Evolutionary conservation across 345 rosid genomes (phyloP).

Genomic region (Citrus sp.): DNA sequence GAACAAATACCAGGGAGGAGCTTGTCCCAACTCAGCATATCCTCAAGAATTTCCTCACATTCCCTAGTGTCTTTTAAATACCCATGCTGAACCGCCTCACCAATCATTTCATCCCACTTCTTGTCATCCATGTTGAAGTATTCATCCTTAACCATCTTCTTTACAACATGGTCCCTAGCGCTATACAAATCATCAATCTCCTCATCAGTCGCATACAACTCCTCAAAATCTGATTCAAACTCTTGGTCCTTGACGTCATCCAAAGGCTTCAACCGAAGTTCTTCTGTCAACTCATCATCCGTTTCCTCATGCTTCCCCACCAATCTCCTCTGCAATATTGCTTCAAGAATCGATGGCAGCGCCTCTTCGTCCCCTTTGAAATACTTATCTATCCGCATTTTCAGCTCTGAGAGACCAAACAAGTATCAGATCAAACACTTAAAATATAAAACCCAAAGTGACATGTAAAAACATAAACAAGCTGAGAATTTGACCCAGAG

Average conservation of each 20-base stretch:
- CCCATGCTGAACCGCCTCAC: conserved; percentile 60
- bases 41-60: conserved; percentile 82
- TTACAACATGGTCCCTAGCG: conserved; percentile 43
- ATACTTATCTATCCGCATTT: conserved; percentile 57
- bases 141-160: conserved; percentile 59
- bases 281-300: conserved; percentile 63
- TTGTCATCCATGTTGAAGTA: conserved; percentile 72
- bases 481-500: not conserved
- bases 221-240: conserved; percentile 78
- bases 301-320: conserved; percentile 60
- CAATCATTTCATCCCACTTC: conserved; percentile 84
- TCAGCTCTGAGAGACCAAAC: conserved; percentile 52
- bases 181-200: conserved; percentile 73
- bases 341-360: conserved; percentile 61
- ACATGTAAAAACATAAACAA: not conserved
- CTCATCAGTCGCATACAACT: conserved; percentile 54
- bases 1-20: conserved; percentile 72
- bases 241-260: conserved; percentile 57
- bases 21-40: conserved; percentile 87
- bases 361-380: conserved; percentile 75
- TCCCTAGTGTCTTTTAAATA: conserved; percentile 64
- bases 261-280: conserved; percentile 39
- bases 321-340: conserved; percentile 59
- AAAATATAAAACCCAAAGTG: not conserved
- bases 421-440: not conserved